Evolutionary conservation across 139 green algal genomes (phyloP).

Genomic region (Coelastrella sp.): DNA sequence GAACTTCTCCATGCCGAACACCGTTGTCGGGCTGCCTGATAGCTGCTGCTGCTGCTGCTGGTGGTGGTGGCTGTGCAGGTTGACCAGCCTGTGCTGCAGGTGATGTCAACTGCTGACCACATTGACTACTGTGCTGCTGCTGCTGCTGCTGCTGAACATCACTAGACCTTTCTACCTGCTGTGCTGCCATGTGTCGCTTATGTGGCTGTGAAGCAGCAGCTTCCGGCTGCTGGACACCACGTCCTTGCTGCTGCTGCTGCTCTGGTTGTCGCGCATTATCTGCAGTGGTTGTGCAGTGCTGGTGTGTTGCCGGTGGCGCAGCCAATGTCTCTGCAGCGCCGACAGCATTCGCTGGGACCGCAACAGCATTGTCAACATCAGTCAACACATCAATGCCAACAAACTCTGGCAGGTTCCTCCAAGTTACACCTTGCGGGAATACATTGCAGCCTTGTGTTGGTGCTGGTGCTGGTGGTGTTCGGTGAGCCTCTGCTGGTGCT

Average conservation of each 20-base stretch:
- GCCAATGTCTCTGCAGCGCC: no score
- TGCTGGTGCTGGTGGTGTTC: no score
- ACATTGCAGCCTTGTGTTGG: no score
- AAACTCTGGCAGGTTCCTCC: background rate
- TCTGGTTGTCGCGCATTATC: background rate
- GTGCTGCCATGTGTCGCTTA: background rate
- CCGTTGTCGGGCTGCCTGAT: no score
- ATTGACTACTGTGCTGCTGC: background rate
- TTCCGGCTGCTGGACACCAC: no score
- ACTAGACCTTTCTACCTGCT: background rate
- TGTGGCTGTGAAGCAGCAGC: background rate
- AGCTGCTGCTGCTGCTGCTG: background rate
- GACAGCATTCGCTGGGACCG: background rate
- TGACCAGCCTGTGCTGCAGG: background rate
- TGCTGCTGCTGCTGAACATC: background rate
- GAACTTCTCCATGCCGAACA: no score
- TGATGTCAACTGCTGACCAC: background rate
- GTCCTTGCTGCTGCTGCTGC: background rate
- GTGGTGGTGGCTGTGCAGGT: background rate
- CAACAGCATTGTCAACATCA: background rate
- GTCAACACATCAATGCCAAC: background rate
- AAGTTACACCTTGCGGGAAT: background rate
- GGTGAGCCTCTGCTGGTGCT: no score
- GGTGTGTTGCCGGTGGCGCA: no score
- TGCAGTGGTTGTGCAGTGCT: no score